Evolutionary conservation across 495 filamentous ascomycete species (phyloP).

Genomic region (Xylaria grammica): DNA sequence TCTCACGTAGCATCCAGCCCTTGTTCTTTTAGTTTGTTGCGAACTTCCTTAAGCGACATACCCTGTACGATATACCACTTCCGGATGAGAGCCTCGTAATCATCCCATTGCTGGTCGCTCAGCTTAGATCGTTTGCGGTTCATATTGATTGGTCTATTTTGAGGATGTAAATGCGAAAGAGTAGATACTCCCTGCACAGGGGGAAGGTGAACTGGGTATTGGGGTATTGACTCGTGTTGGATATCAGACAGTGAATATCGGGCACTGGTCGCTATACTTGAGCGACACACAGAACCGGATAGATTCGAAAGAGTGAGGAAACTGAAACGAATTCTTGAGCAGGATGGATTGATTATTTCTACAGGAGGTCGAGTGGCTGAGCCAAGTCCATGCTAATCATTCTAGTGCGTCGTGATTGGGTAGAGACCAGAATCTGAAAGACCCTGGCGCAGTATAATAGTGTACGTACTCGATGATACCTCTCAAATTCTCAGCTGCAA

Average conservation of each 20-base stretch:
- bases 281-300: neutral
- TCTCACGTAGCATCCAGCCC: neutral
- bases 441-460: neutral
- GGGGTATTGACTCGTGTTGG: neutral
- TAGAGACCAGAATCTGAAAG: neutral
- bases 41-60: neutral
- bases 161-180: neutral
- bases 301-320: neutral
- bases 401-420: neutral
- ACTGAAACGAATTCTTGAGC: neutral
- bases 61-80: neutral
- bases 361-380: neutral
- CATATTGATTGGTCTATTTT: neutral
- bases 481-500: neutral
- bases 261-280: neutral
- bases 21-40: neutral
- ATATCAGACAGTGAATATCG: neutral
- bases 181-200: neutral
- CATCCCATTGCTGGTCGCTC: neutral
- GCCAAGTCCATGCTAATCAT: too few species aligned
- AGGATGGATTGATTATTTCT: neutral
- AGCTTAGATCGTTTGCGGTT: neutral
- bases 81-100: slow-evolving; percentile 3
- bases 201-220: neutral
- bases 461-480: neutral